Base-by-base conservation (phyloP, 306 rosid genomes). In the Trichosanthes truncata region DNA sequence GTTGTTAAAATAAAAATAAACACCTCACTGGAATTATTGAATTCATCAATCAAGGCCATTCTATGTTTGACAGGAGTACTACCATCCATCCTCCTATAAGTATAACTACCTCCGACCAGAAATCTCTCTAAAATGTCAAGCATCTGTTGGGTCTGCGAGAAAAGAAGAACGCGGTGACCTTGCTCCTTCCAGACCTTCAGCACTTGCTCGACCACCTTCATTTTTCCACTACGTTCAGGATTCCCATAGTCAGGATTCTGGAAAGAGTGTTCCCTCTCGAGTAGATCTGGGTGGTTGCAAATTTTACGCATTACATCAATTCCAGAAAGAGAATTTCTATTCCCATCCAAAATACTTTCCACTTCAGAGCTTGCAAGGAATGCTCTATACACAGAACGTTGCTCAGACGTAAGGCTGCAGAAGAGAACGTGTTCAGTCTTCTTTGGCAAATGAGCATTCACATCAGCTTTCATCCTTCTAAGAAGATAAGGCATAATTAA, bases 271-370 rank as follows among this genome's bases (percentile, higher is more conserved):
- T 91, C 99, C 88, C 99, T 89, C 89, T 95, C 99, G 82, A 95
- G 99, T 43, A 93, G 92, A 88, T 93, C 99, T 65, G 99, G 99
- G 83, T 95, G 99, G 85, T 95, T 95, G 91, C 97, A 95, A 78
- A 95, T 90, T 86, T 95, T 95, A 65, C 96, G 97, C 97, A 93
- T 95, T 78, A 93, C 93, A 78, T 93, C 99, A 85, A 95, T 93
- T 85, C 99, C 99, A 82, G 74, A 95, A 81, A 91, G 97, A 14
- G 97, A 95, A 85, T 95, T 95, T 80, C 82, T 91, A 69, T 78
- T 81, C 80, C 97, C 99, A 55, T 95, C 99, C 82, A 93, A 81
- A 82, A 93, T 95, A 61, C 87, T 87, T 86, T 95, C 97, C 87
- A 93, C 99, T 77, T 95, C 99, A 78, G 97, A 87, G 91, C 99